Percentiles rank a stretch among this genome's conserved stretches.
These are phyloP conservation scores for Metarhizium anisopliae DNA, from an alignment of 2,329 filamentous ascomycete species.

Conservation along the genomic window DNA sequence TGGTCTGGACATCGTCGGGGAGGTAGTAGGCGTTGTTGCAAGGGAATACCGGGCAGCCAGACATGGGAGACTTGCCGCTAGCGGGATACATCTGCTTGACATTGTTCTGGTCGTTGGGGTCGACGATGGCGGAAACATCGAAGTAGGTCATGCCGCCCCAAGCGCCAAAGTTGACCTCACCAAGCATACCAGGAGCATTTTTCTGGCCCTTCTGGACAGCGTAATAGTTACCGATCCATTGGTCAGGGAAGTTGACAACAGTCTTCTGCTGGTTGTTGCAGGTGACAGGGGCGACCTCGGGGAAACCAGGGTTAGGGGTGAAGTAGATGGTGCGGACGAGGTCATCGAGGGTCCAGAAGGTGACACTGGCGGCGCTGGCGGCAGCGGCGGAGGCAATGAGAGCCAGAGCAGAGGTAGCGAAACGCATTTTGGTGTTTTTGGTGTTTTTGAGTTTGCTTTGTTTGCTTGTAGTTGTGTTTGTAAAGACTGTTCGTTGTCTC, in stretches of 20 bases:
- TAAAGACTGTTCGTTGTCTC: conserved; percentile 11
- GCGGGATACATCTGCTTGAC: conserved; percentile 47
- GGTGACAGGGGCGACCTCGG: conserved; percentile 27
- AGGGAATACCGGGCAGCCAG: conserved; percentile 43
- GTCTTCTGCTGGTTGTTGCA: conserved; percentile 28
- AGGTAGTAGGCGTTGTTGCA: conserved; percentile 46
- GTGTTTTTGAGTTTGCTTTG: conserved; percentile 9
- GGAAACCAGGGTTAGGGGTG: conserved; percentile 31
- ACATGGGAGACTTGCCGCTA: conserved; percentile 26
- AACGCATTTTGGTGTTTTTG: conserved; percentile 47
- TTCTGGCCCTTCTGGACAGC: conserved; percentile 34
- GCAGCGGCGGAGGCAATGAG: conserved; percentile 33
- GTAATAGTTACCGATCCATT: conserved; percentile 43
- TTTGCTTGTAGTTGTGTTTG: conserved; percentile 5
- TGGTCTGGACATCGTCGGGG: conserved; percentile 46
- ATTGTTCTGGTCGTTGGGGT: conserved; percentile 38
- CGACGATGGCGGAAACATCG: conserved; percentile 50
- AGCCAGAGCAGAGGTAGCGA: conserved; percentile 35
- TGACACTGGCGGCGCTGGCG: conserved; percentile 40
- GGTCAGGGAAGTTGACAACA: conserved; percentile 34
- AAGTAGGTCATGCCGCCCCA: conserved; percentile 43
- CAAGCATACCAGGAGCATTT: conserved; percentile 40
- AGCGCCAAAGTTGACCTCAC: conserved; percentile 41
- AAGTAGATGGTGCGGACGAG: conserved; percentile 41
- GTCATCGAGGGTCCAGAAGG: conserved; percentile 50